phyloP scores from a whole-genome alignment of 2,329 filamentous ascomycete species.

The Volutella citrinella region DNA sequence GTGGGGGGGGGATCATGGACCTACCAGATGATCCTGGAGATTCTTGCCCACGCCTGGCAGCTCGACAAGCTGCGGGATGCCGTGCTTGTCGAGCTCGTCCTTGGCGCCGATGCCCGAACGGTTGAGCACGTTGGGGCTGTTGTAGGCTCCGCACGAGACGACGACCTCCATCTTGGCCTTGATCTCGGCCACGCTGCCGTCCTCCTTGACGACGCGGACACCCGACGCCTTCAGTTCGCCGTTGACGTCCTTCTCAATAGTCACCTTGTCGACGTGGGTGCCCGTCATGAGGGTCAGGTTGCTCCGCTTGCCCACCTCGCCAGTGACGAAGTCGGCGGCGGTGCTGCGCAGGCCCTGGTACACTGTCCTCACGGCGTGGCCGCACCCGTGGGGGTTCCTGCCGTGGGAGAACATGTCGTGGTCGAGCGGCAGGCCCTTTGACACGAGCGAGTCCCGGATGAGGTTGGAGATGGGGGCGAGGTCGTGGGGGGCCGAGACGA shows the following conservation, averaged over 20 bases:
- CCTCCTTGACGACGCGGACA: conserved; percentile 38
- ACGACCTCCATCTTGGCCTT: conserved; percentile 37
- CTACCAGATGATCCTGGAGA: conserved; percentile 41
- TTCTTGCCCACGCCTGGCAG: conserved; percentile 50
- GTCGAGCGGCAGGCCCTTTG: conserved; percentile 51
- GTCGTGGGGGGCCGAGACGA: conserved; percentile 57
- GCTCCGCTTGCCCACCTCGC: conserved; percentile 30
- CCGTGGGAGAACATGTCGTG: conserved; percentile 56
- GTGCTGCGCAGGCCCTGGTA: conserved; percentile 51
- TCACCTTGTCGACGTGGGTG: conserved; percentile 49
- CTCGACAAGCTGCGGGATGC: conserved; percentile 40
- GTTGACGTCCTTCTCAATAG: conserved; percentile 36
- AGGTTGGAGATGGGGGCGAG: conserved; percentile 56
- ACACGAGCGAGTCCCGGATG: conserved; percentile 52
- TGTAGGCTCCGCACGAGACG: conserved; percentile 46
- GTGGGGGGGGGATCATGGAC: not conserved
- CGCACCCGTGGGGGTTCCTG: conserved; percentile 51
- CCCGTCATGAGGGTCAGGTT: conserved; percentile 49
- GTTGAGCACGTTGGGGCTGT: conserved; percentile 49
- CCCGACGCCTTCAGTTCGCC: conserved; percentile 42
- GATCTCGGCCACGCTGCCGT: conserved; percentile 39
- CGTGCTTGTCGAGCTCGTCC: conserved; percentile 38
- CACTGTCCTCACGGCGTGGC: conserved; percentile 52
- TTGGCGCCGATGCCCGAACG: conserved; percentile 50
- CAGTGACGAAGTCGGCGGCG: conserved; percentile 49